phyloP scores from a whole-genome alignment of 129 eudicot species.

The Chrysanthemum seticuspe region DNA sequence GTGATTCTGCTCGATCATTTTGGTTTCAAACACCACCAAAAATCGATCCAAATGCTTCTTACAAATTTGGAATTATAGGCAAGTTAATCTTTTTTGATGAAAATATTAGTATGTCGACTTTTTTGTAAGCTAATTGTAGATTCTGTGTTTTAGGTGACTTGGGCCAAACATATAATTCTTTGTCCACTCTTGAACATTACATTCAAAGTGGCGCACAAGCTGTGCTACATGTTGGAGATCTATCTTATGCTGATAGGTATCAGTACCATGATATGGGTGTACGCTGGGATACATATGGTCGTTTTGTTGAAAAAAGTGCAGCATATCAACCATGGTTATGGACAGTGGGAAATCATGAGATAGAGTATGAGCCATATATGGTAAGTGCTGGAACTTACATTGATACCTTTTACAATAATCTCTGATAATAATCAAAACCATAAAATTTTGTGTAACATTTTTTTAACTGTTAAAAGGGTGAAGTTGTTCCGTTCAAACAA shows the following conservation, averaged over 20 bases:
- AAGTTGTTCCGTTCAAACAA: conserved; percentile 76
- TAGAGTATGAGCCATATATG: conserved; percentile 94
- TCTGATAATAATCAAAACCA: no score
- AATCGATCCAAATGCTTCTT: conserved; percentile 70
- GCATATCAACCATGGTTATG: conserved; percentile 98
- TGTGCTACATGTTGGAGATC: conserved; percentile 88
- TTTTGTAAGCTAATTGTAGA: background rate
- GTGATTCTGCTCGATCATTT: conserved; percentile 66
- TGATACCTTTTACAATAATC: background rate
- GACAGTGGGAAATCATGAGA: conserved; percentile 93
- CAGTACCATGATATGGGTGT: conserved; percentile 68
- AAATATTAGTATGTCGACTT: conserved; percentile 2
- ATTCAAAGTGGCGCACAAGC: conserved; percentile 73
- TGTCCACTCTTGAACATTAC: conserved; percentile 80
- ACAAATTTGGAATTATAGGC: conserved; percentile 94
- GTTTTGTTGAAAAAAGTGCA: conserved; percentile 66
- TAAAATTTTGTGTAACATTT: background rate
- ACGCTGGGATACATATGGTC: conserved; percentile 98
- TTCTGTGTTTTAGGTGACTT: conserved; percentile 71
- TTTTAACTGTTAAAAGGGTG: conserved; percentile 48
- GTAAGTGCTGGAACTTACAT: conserved; percentile 33
- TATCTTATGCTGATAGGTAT: conserved; percentile 91
- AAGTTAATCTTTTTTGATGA: conserved; percentile 23
- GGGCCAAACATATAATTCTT: conserved; percentile 94
- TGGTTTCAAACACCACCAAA: conserved; percentile 94